Evolutionary conservation across 2,329 filamentous ascomycete genomes (phyloP).

Genomic region (Bipolaris sorokiniana): DNA sequence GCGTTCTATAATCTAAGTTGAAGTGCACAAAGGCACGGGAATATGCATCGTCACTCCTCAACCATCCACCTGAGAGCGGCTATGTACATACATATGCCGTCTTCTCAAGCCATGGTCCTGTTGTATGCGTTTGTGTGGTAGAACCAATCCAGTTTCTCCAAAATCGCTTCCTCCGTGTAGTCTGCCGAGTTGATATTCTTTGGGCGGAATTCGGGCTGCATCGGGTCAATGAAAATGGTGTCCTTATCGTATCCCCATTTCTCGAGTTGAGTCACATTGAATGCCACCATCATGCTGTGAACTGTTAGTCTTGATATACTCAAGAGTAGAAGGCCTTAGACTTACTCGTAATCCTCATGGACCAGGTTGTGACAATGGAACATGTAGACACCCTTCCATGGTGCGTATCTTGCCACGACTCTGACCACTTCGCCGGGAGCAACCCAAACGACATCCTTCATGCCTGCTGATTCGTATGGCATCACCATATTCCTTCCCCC

Average conservation of each 20-base stretch:
- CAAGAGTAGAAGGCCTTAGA: background rate
- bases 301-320: conserved; percentile 6
- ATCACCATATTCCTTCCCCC: conserved; percentile 53
- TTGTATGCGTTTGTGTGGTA: conserved; percentile 42
- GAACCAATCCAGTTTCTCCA: conserved; percentile 40
- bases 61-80: background rate
- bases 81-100: background rate
- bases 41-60: background rate
- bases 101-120: conserved; percentile 8
- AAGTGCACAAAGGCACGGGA: background rate
- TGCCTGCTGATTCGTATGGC: conserved; percentile 61
- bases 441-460: conserved; percentile 66
- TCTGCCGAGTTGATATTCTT: conserved; percentile 33
- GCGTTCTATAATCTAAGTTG: background rate
- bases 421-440: conserved; percentile 53
- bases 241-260: conserved; percentile 42
- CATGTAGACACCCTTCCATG: conserved; percentile 58
- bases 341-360: conserved; percentile 52
- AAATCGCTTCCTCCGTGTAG: conserved; percentile 35
- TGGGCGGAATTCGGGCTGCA: conserved; percentile 37
- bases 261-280: conserved; percentile 51
- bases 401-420: conserved; percentile 41
- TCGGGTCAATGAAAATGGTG: conserved; percentile 43
- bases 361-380: conserved; percentile 57
- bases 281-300: conserved; percentile 50